A percentile compares a stretch with the other conserved stretches of the same genome.
Conservation (phyloP, 1,284 basidiomycete genomes). For the Heterobasidion occidentale region DNA sequence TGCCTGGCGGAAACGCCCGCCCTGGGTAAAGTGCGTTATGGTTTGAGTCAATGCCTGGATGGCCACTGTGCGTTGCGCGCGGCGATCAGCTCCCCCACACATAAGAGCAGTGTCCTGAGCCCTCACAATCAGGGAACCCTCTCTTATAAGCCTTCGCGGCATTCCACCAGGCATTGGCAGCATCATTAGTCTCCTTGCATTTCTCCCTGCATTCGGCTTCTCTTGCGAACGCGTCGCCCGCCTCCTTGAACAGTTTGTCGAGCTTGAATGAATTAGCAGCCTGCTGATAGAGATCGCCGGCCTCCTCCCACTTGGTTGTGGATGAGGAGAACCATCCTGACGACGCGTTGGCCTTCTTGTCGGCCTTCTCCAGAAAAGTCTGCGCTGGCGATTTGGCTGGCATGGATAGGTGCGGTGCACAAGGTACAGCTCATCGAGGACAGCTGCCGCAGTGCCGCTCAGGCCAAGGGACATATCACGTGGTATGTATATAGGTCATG, state of each 20-base stretch:
- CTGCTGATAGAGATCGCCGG: constrained; percentile 89
- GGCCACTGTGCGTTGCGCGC: constrained; percentile 54
- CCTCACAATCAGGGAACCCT: constrained; percentile 74
- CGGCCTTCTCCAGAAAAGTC: constrained; percentile 74
- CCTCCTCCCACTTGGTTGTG: constrained; percentile 83
- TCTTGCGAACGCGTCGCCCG: constrained; percentile 80
- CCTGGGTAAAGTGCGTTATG: constrained; percentile 75
- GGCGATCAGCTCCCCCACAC: background rate
- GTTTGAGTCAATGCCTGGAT: constrained; percentile 86
- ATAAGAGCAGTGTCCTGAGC: background rate
- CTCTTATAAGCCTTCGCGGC: constrained; percentile 93
- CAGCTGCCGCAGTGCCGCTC: background rate
- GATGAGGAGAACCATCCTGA: constrained; percentile 82
- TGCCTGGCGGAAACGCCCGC: constrained; percentile 93
- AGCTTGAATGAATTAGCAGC: constrained; percentile 96
- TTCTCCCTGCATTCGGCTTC: constrained; percentile 91
- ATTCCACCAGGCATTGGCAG: constrained; percentile 97
- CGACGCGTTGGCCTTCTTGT: constrained; percentile 85
- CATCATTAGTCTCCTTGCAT: constrained; percentile 81
- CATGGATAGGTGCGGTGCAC: constrained; percentile 16
- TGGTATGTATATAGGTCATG: background rate
- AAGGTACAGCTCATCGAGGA: background rate
- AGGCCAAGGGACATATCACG: background rate
- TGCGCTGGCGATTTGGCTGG: constrained; percentile 58
- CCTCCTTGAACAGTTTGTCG: constrained; percentile 86